These are phyloP conservation scores for cucumber (Cucumis sativus) DNA, from an alignment of 306 rosid genomes.

Conservation along the genomic window DNA sequence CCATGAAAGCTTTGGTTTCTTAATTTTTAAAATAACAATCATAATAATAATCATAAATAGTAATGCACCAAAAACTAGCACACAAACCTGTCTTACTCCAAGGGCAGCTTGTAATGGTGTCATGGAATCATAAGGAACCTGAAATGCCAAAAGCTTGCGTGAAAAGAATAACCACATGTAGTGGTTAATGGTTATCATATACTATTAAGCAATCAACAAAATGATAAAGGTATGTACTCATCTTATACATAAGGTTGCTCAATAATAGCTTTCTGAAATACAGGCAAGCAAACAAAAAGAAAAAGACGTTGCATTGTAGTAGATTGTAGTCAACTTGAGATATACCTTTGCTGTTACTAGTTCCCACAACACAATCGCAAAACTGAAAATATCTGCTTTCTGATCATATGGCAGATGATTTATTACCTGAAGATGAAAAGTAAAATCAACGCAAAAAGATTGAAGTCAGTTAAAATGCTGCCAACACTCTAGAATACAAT, in stretches of 20 bases:
- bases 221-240: neutral
- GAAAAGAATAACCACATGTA: neutral
- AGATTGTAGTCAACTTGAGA: constrained; percentile 4
- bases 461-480: neutral
- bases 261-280: neutral
- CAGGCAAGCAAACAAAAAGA: neutral
- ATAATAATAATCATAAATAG: too few relatives aligned
- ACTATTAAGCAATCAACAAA: neutral
- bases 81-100: constrained; percentile 97
- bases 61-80: neutral
- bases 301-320: neutral
- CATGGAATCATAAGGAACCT: constrained; percentile 96
- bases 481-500: neutral
- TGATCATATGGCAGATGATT: constrained; percentile 97
- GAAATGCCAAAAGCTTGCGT: constrained; percentile 18
- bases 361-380: constrained; percentile 96
- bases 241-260: neutral
- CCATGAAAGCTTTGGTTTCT: neutral
- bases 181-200: neutral
- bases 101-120: constrained; percentile 99
- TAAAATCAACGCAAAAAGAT: constrained; percentile 2
- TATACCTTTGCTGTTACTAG: constrained; percentile 88
- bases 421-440: constrained; percentile 58
- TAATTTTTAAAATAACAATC: too few relatives aligned
- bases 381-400: constrained; percentile 95